Evolutionary conservation across 2,329 filamentous ascomycete species (phyloP).

Genomic region (Penicillium sp.): DNA sequence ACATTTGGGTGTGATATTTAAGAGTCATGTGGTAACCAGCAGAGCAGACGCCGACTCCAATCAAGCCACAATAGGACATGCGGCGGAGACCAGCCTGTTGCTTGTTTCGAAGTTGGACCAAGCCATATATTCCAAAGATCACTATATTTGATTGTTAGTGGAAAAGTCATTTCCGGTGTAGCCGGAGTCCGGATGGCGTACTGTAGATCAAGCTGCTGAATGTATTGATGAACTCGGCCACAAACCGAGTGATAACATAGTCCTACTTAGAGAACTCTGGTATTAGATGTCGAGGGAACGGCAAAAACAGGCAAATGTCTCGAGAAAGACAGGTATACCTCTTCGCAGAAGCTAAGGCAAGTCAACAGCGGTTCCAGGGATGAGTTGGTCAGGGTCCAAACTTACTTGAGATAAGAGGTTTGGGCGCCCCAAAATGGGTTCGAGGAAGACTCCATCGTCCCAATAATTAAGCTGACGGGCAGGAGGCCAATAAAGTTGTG

Average conservation of each 20-base stretch:
- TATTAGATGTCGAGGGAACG: background rate
- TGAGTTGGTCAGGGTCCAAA: background rate
- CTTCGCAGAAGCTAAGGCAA: conserved; percentile 29
- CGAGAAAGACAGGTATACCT: conserved; percentile 16
- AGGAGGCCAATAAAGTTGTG: background rate
- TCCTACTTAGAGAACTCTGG: conserved; percentile 20
- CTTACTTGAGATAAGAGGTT: conserved; percentile 33
- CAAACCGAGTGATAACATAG: conserved; percentile 46
- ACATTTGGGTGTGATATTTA: conserved; percentile 37
- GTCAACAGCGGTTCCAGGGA: background rate
- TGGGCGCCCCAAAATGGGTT: conserved; percentile 29
- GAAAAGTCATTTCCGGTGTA: background rate
- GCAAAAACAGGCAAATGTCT: background rate
- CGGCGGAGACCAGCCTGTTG: conserved; percentile 27
- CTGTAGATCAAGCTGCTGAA: conserved; percentile 43
- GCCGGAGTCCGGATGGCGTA: conserved; percentile 8
- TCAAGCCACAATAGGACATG: conserved; percentile 42
- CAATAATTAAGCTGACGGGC: background rate
- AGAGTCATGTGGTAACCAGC: conserved; percentile 33
- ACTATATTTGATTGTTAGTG: conserved; percentile 24
- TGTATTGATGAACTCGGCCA: conserved; percentile 50
- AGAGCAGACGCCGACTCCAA: conserved; percentile 34
- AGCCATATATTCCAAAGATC: conserved; percentile 41
- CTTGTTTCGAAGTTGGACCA: conserved; percentile 26
- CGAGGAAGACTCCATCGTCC: background rate